Conservation (phyloP, 768 basidiomycete species). For the Russula virescens region DNA sequence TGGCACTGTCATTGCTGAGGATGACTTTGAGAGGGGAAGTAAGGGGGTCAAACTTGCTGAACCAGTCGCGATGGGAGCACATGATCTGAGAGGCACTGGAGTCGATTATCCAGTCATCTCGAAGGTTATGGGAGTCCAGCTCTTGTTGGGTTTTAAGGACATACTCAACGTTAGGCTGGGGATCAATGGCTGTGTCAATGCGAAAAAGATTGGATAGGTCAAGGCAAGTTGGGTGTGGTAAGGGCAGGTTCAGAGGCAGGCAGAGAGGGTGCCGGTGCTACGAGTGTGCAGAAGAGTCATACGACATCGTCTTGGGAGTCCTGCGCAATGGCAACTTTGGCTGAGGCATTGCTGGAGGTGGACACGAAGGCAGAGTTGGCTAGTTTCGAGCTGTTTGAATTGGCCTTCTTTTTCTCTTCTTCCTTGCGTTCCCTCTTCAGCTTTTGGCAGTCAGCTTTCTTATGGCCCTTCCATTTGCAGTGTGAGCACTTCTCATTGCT, state of each 20-base stretch:
- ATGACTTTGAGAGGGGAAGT: not conserved
- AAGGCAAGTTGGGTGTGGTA: no score
- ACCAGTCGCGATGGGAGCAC: not conserved
- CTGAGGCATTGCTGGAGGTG: not conserved
- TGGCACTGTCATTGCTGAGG: not conserved
- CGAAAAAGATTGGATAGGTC: no score
- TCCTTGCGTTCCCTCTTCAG: constrained; percentile 12
- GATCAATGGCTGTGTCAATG: no score
- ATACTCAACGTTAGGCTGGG: no score
- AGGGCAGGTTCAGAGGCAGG: no score
- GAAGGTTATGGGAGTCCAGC: not conserved
- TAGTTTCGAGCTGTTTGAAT: no score
- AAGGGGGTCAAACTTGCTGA: not conserved
- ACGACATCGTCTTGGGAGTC: no score
- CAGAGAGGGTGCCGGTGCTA: not conserved
- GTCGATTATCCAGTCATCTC: not conserved
- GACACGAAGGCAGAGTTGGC: not conserved
- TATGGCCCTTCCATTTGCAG: not conserved
- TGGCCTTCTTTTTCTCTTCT: not conserved
- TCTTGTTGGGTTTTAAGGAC: no score
- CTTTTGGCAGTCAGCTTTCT: constrained; percentile 1
- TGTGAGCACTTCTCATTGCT: not conserved
- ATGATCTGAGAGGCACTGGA: not conserved
- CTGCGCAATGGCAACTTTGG: no score
- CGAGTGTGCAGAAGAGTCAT: no score